Conservation (phyloP, 2,329 filamentous ascomycete genomes). For the Lecanoromycetidae sp. region DNA sequence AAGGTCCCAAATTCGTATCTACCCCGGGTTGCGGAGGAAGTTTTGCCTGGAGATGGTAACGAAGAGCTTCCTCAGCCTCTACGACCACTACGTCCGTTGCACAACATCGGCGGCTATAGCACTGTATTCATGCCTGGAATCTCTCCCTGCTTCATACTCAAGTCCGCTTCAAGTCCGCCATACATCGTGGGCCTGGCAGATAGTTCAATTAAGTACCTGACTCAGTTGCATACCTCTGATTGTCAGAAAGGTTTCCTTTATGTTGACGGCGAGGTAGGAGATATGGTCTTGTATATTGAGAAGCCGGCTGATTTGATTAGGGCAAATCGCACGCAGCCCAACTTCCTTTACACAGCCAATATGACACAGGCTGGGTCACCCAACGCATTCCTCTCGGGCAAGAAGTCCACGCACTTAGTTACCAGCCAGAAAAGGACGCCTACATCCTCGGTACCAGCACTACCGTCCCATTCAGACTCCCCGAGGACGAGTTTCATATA, state of each 20-base stretch:
- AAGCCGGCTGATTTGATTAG: constrained; percentile 26
- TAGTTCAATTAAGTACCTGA: constrained; percentile 56
- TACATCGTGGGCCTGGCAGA: constrained; percentile 63
- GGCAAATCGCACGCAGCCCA: constrained; percentile 63
- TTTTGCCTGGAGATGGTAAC: constrained; percentile 42
- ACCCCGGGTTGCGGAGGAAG: constrained; percentile 38
- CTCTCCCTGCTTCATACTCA: constrained; percentile 71
- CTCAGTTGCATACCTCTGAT: constrained; percentile 61
- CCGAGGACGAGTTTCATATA: constrained; percentile 68
- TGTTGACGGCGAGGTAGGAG: constrained; percentile 47
- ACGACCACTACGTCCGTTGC: constrained; percentile 33
- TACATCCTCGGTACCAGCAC: constrained; percentile 66
- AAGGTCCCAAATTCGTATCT: constrained; percentile 60
- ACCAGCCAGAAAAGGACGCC: constrained; percentile 60
- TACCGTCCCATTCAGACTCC: constrained; percentile 62
- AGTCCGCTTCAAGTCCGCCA: constrained; percentile 64
- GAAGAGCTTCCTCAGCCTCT: constrained; percentile 31
- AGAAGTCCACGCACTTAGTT: constrained; percentile 61
- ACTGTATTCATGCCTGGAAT: constrained; percentile 71
- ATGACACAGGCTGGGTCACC: constrained; percentile 66
- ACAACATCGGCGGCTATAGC: constrained; percentile 58
- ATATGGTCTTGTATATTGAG: too few relatives aligned
- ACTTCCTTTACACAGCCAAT: constrained; percentile 54
- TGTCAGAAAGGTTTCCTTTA: constrained; percentile 78
- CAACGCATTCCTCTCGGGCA: constrained; percentile 57